These are phyloP conservation scores for Claviceps citrina DNA, from an alignment of 2,329 filamentous ascomycete genomes.

Conservation along the genomic window DNA sequence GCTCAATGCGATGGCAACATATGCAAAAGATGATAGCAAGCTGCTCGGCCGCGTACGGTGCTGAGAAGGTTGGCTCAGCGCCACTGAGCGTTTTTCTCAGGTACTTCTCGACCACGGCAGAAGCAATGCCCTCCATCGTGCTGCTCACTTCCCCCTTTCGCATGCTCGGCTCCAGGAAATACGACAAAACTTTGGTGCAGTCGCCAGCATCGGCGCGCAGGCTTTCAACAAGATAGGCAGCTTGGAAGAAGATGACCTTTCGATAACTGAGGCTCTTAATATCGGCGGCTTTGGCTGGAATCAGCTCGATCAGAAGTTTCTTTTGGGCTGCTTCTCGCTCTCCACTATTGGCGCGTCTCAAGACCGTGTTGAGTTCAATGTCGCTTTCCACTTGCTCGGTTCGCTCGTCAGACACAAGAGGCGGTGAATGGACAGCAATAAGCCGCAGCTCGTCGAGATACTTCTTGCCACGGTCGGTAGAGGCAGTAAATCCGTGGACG, in stretches of 20 bases:
- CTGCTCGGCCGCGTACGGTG: conserved; percentile 77
- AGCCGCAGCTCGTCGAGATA: conserved; percentile 64
- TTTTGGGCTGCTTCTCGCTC: conserved; percentile 71
- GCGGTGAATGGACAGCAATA: conserved; percentile 75
- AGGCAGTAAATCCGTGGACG: conserved; percentile 73
- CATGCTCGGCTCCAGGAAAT: conserved; percentile 89
- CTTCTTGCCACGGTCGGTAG: conserved; percentile 56
- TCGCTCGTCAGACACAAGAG: conserved; percentile 74
- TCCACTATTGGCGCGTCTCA: conserved; percentile 70
- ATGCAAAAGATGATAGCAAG: conserved; percentile 71
- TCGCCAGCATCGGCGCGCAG: conserved; percentile 75
- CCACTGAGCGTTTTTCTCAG: conserved; percentile 59
- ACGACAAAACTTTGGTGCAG: conserved; percentile 76
- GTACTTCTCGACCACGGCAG: conserved; percentile 65
- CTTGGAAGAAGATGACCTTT: conserved; percentile 82
- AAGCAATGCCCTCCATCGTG: conserved; percentile 48
- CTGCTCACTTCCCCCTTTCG: conserved; percentile 45
- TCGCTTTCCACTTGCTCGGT: conserved; percentile 88
- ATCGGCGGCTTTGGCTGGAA: conserved; percentile 63
- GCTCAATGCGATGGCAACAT: conserved; percentile 85
- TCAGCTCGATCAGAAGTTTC: conserved; percentile 53
- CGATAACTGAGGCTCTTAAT: conserved; percentile 75
- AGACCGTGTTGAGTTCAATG: conserved; percentile 86
- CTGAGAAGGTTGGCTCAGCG: conserved; percentile 64
- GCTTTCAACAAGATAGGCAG: conserved; percentile 77